Evolutionary conservation across 2,329 filamentous ascomycete genomes (phyloP).

Genomic region (Colletotrichum orchidophilum): DNA sequence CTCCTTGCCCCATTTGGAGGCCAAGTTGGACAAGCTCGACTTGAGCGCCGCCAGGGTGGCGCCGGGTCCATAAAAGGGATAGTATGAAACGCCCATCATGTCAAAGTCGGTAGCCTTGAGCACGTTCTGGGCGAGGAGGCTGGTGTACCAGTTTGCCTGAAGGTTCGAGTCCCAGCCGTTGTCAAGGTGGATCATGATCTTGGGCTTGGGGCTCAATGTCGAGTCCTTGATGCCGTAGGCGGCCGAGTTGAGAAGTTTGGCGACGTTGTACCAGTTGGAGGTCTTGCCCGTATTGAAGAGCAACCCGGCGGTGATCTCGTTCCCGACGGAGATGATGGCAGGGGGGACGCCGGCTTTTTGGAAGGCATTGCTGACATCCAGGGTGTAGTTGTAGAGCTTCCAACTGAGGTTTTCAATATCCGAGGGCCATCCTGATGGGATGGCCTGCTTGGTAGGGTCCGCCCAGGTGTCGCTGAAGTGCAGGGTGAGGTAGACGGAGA

Average conservation of each 20-base stretch:
- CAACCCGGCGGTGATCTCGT: slow-evolving; percentile 75
- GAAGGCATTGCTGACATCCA: slow-evolving; percentile 69
- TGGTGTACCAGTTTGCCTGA: slow-evolving; percentile 73
- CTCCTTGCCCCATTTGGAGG: slow-evolving; percentile 69
- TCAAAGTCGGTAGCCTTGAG: slow-evolving; percentile 69
- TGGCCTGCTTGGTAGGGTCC: slow-evolving; percentile 70
- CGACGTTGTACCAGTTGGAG: slow-evolving; percentile 67
- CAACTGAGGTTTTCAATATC: slow-evolving; percentile 66
- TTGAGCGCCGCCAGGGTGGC: slow-evolving; percentile 69
- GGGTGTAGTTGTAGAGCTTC: slow-evolving; percentile 76
- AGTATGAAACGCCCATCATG: slow-evolving; percentile 77
- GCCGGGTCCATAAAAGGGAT: slow-evolving; percentile 72
- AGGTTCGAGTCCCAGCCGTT: slow-evolving; percentile 78
- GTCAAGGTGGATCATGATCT: slow-evolving; percentile 80
- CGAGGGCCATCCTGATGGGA: slow-evolving; percentile 71
- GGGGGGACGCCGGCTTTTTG: slow-evolving; percentile 63
- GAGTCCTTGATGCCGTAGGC: slow-evolving; percentile 73
- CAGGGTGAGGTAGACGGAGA: slow-evolving; percentile 70
- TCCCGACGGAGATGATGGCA: slow-evolving; percentile 75
- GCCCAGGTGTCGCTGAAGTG: slow-evolving; percentile 79
- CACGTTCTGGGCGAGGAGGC: slow-evolving; percentile 60
- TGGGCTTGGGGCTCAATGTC: slow-evolving; percentile 62
- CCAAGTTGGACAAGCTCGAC: slow-evolving; percentile 66
- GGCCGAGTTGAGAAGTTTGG: slow-evolving; percentile 70
- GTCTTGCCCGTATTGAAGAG: slow-evolving; percentile 72